Conservation (phyloP, 495 filamentous ascomycete genomes). For the Aspergillus carlsbadensis region DNA sequence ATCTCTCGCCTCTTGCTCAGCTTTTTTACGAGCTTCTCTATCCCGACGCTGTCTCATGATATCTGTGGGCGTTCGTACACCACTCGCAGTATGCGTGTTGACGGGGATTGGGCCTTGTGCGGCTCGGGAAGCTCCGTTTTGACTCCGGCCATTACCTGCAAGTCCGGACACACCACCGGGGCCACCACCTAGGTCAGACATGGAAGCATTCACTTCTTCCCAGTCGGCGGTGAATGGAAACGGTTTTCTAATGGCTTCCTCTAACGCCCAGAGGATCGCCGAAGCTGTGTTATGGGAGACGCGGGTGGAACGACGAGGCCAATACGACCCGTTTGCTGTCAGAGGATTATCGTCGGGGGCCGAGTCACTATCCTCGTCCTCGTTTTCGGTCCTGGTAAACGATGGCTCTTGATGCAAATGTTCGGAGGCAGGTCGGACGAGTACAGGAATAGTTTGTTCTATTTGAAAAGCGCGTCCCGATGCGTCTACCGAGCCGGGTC, state of each 20-base stretch:
- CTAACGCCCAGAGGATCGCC: constrained; percentile 86
- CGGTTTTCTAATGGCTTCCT: constrained; percentile 84
- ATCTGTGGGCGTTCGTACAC: constrained; percentile 59
- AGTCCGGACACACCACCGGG: constrained; percentile 39
- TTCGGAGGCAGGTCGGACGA: constrained; percentile 23
- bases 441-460: constrained; percentile 30
- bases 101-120: constrained; percentile 48
- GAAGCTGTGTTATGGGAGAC: constrained; percentile 66
- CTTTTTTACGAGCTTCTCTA: constrained; percentile 64
- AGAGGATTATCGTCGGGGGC: constrained; percentile 35
- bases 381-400: constrained; percentile 39
- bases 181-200: constrained; percentile 78
- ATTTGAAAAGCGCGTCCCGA: constrained; percentile 26
- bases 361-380: constrained; percentile 33
- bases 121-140: constrained; percentile 49
- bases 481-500: constrained; percentile 38
- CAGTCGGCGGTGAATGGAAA: constrained; percentile 80
- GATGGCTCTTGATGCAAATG: constrained; percentile 34
- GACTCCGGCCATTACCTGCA: constrained; percentile 42
- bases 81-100: constrained; percentile 41
- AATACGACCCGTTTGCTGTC: constrained; percentile 43
- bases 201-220: constrained; percentile 88
- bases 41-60: constrained; percentile 73
- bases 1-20: constrained; percentile 54
- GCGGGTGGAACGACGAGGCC: constrained; percentile 53